phyloP scores from a whole-genome alignment of 176 grass and related monocot genomes.

The Triticum dicoccoides region DNA sequence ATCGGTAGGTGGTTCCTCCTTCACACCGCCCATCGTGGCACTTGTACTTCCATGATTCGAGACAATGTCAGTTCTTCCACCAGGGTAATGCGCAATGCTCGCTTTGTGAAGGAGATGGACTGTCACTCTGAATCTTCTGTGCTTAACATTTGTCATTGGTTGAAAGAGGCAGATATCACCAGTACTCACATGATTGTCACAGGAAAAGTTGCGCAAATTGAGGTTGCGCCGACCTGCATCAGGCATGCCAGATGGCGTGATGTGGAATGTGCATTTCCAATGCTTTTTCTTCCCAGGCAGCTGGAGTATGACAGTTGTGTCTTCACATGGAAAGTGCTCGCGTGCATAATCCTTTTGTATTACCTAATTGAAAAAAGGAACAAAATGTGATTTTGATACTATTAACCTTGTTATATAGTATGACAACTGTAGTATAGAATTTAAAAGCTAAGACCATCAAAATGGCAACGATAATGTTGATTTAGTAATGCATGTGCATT shows the following conservation, averaged over 20 bases:
- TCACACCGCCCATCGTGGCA: neutral
- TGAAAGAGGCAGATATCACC: neutral
- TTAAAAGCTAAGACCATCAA: too few species aligned
- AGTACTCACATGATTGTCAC: too few species aligned
- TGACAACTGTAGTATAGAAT: too few species aligned
- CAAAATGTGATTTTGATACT: neutral
- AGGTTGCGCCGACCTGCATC: neutral
- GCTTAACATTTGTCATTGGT: neutral
- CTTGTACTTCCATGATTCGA: neutral
- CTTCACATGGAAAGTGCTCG: neutral
- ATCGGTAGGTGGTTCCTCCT: neutral
- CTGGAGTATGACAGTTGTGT: neutral
- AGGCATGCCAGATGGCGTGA: too few species aligned
- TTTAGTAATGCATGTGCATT: too few species aligned
- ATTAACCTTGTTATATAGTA: too few species aligned
- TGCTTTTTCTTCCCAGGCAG: neutral
- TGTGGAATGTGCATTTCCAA: neutral
- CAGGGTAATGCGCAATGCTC: neutral
- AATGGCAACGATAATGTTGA: too few species aligned
- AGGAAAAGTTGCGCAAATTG: neutral
- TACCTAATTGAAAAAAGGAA: neutral
- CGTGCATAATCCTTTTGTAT: neutral
- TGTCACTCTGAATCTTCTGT: neutral
- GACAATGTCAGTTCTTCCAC: neutral
- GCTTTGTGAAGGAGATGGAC: slow-evolving; percentile 24